phyloP scores from a whole-genome alignment of 768 basidiomycete species.

The Xerocomellus dryophilus region DNA sequence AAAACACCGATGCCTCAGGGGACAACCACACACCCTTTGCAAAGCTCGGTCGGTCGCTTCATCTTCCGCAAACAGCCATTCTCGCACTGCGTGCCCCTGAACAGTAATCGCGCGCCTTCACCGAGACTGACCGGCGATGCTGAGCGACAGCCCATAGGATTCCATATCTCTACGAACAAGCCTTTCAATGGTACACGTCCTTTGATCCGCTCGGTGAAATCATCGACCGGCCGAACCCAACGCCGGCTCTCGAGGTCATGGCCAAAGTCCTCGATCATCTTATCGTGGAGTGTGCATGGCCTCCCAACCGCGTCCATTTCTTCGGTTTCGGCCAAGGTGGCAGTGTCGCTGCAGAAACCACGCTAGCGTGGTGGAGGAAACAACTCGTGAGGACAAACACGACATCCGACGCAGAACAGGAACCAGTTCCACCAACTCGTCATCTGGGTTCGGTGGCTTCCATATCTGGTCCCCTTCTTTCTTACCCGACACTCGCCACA shows the following conservation, averaged over 20 bases:
- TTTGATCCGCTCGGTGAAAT: conserved; percentile 79
- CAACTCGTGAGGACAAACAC: conserved; percentile 15
- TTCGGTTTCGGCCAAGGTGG: conserved; percentile 92
- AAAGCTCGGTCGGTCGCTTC: conserved; percentile 67
- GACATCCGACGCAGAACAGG: conserved; percentile 9
- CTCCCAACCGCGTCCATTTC: conserved; percentile 66
- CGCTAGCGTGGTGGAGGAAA: conserved; percentile 53
- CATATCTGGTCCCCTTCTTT: conserved; percentile 71
- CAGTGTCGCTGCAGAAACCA: conserved; percentile 67
- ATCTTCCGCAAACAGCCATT: conserved; percentile 86
- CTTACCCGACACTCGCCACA: conserved; percentile 62
- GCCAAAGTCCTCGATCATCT: conserved; percentile 54
- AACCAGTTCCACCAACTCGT: conserved; percentile 7
- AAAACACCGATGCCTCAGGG: conserved; percentile 43
- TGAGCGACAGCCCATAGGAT: conserved; percentile 44
- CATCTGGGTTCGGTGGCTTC: conserved; percentile 65
- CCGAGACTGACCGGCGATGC: not conserved
- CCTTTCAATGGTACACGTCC: conserved; percentile 84
- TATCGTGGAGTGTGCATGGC: conserved; percentile 60
- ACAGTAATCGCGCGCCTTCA: conserved; percentile 45
- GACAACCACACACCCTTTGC: conserved; percentile 79
- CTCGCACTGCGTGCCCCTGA: conserved; percentile 80
- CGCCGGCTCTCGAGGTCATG: conserved; percentile 58
- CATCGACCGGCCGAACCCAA: conserved; percentile 69
- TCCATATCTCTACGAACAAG: conserved; percentile 73